Conservation (phyloP, 306 rosid species). For the Vigna reflexopilosa region DNA sequence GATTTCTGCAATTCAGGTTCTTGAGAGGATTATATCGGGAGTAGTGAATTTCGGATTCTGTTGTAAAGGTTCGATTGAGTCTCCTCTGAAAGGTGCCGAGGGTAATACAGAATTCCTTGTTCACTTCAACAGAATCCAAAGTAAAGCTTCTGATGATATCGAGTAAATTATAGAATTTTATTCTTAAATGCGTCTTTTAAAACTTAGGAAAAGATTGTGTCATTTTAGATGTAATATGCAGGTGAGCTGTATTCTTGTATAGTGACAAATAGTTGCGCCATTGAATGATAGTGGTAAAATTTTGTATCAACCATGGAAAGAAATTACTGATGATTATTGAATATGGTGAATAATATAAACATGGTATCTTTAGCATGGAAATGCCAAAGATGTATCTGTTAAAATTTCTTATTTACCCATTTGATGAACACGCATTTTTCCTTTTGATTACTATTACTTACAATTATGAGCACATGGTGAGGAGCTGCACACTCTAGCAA, state of each 20-base stretch:
- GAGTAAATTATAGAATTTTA: neutral
- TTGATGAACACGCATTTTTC: neutral
- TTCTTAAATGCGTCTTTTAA: conserved; percentile 7
- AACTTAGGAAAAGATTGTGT: conserved; percentile 11
- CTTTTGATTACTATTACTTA: neutral
- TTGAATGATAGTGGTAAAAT: conserved; percentile 18
- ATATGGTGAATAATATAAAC: conserved; percentile 5
- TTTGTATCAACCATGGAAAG: conserved; percentile 38
- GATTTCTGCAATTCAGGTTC: conserved; percentile 61
- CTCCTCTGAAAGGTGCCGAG: conserved; percentile 94
- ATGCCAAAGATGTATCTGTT: conserved; percentile 6
- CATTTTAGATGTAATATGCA: conserved; percentile 11
- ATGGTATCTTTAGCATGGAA: neutral
- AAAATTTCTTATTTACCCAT: neutral
- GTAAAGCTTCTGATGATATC: conserved; percentile 6
- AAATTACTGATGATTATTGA: conserved; percentile 4
- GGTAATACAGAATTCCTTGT: conserved; percentile 94
- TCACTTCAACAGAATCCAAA: conserved; percentile 57
- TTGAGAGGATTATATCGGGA: conserved; percentile 80
- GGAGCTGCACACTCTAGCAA: no score
- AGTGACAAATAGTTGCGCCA: conserved; percentile 28
- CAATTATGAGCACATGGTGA: no score
- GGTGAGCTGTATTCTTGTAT: conserved; percentile 20
- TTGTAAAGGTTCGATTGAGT: conserved; percentile 83
- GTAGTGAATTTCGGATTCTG: conserved; percentile 82